Evolutionary conservation across 768 basidiomycete species (phyloP).

Genomic region (Hygrophorus russula): DNA sequence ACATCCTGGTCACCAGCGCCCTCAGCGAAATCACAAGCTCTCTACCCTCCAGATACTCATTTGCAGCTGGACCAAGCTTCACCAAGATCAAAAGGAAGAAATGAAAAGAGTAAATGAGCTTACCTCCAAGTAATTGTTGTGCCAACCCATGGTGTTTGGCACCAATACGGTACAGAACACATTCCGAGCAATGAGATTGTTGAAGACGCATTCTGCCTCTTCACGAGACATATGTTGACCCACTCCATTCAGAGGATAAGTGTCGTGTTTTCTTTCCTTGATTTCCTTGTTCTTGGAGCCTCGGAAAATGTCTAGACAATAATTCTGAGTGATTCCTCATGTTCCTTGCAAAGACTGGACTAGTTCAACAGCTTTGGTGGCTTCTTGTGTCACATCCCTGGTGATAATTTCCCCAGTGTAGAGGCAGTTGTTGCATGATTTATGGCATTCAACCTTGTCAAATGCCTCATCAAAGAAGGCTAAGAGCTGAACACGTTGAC

Average conservation of each 20-base stretch:
- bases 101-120: conserved; percentile 1
- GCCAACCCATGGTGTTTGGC: conserved; percentile 33
- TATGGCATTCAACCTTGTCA: conserved; percentile 48
- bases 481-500: conserved; percentile 80
- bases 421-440: conserved; percentile 79
- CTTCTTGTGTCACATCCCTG: conserved; percentile 53
- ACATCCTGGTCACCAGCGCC: conserved; percentile 16
- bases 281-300: no score
- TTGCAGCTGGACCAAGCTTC: conserved; percentile 24
- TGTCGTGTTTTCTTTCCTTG: no score
- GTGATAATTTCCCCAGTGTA: conserved; percentile 30
- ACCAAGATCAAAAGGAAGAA: background rate
- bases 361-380: conserved; percentile 46
- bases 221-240: no score
- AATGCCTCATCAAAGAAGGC: conserved; percentile 84
- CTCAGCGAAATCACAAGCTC: conserved; percentile 17
- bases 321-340: conserved; percentile 43
- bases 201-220: no score
- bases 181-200: no score
- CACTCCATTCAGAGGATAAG: no score
- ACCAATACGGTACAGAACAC: conserved; percentile 37
- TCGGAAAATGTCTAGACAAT: no score
- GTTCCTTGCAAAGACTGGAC: conserved; percentile 31
- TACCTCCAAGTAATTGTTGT: conserved; percentile 43
- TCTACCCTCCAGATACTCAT: conserved; percentile 16